Evolutionary conservation across 306 rosid species (phyloP).

Genomic region (Prunus fruticosa): DNA sequence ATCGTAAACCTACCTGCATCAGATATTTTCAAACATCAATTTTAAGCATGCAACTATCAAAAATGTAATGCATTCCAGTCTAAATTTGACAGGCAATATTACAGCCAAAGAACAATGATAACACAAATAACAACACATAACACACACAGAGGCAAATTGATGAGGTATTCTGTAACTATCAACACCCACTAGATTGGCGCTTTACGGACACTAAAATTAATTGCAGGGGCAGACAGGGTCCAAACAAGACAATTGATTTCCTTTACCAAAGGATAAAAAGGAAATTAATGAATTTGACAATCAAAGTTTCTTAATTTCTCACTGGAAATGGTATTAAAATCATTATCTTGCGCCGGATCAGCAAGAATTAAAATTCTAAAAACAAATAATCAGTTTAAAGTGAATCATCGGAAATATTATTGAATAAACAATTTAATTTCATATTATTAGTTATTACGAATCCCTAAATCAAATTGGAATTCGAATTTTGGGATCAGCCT

Average conservation of each 20-base stretch:
- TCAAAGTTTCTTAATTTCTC: neutral
- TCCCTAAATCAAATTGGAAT: neutral
- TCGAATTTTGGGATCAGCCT: neutral
- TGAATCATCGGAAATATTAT: neutral
- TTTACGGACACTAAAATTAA: neutral
- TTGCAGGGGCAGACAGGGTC: too few species aligned
- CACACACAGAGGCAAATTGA: neutral
- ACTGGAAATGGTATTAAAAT: neutral
- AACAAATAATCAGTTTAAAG: neutral
- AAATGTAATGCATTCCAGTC: neutral
- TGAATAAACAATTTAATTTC: neutral
- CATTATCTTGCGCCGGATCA: neutral
- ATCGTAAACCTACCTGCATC: constrained; percentile 75
- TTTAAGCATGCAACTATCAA: neutral
- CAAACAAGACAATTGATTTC: too few species aligned
- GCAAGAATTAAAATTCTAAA: neutral
- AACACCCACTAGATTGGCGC: neutral
- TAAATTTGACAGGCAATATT: neutral
- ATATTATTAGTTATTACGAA: neutral
- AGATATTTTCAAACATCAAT: constrained; percentile 14
- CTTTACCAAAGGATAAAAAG: neutral
- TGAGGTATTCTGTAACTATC: neutral
- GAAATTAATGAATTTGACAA: neutral
- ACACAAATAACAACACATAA: neutral
- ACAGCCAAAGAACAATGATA: neutral